Percentiles rank a stretch among this genome's conserved stretches.
Conservation (phyloP, 805 yeast genomes). For the Pichia cabralensis region DNA sequence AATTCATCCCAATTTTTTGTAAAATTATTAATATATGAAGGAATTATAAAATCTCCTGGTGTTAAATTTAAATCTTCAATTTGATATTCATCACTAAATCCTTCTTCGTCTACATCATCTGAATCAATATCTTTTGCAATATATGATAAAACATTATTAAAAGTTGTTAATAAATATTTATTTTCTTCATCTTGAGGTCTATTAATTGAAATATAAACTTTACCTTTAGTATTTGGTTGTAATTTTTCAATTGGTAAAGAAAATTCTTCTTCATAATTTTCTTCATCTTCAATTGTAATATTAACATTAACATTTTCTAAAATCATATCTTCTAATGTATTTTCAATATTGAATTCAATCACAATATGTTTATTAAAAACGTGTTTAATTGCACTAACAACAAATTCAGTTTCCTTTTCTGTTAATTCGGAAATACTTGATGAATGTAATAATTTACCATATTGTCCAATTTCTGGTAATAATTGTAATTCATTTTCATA, state of each 20-base stretch:
- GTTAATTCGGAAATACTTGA: slow-evolving; percentile 61
- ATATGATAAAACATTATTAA: slow-evolving; percentile 63
- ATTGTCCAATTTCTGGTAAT: slow-evolving; percentile 62
- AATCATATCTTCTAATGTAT: slow-evolving; percentile 71
- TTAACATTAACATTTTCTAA: slow-evolving; percentile 69
- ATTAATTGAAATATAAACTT: slow-evolving; percentile 67
- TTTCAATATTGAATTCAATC: slow-evolving; percentile 73
- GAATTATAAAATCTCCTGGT: slow-evolving; percentile 76
- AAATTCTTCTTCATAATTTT: slow-evolving; percentile 57
- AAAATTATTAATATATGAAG: slow-evolving; percentile 71
- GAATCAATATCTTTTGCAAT: slow-evolving; percentile 72
- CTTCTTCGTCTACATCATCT: slow-evolving; percentile 67
- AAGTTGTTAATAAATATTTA: slow-evolving; percentile 27
- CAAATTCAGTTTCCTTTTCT: slow-evolving; percentile 88
- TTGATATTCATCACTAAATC: slow-evolving; percentile 89
- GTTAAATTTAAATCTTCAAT: slow-evolving; percentile 66
- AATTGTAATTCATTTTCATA: slow-evolving; percentile 61
- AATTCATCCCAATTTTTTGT: slow-evolving; percentile 66
- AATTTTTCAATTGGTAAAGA: slow-evolving; percentile 65
- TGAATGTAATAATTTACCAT: slow-evolving; percentile 69
- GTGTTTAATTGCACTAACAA: slow-evolving; percentile 77
- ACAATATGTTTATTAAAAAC: slow-evolving; percentile 65
- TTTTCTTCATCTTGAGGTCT: slow-evolving; percentile 35
- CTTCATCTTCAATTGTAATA: slow-evolving; percentile 52
- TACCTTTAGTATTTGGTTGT: slow-evolving; percentile 60